These are phyloP conservation scores for Neonectria coccinea DNA, from an alignment of 2,329 filamentous ascomycete species.

Conservation along the genomic window DNA sequence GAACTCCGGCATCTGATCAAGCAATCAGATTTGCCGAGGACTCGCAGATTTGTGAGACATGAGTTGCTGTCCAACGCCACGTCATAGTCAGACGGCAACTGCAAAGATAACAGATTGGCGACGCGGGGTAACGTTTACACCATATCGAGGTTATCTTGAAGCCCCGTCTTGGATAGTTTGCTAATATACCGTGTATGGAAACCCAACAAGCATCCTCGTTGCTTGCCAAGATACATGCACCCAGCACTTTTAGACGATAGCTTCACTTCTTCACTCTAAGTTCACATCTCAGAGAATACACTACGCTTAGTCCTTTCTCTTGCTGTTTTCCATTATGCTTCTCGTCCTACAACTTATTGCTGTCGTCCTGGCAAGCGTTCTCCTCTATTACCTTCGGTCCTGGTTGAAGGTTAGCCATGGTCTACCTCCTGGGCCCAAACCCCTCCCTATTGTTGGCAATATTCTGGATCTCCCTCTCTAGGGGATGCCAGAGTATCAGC, in stretches of 20 bases:
- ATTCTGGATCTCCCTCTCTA: constrained; percentile 58
- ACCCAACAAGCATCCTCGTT: neutral
- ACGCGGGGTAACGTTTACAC: neutral
- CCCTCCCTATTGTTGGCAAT: constrained; percentile 62
- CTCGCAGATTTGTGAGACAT: neutral
- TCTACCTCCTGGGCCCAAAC: constrained; percentile 62
- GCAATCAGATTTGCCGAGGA: neutral
- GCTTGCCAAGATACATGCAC: neutral
- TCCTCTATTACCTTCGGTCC: constrained; percentile 27
- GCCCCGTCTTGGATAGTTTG: neutral
- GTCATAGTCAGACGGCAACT: neutral
- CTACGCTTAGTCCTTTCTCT: neutral
- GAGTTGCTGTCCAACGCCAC: neutral
- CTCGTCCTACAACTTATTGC: neutral
- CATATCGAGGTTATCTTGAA: neutral
- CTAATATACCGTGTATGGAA: neutral
- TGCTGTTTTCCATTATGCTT: neutral
- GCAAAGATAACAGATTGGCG: neutral
- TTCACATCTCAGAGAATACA: neutral
- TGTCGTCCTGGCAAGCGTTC: neutral
- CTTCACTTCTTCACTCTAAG: neutral
- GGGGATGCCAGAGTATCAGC: constrained; percentile 51
- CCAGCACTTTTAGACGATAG: neutral
- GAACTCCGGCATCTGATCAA: neutral
- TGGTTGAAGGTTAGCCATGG: constrained; percentile 13